These are phyloP conservation scores for Candolleomyces eurysporus DNA, from an alignment of 768 basidiomycete species.

Conservation along the genomic window DNA sequence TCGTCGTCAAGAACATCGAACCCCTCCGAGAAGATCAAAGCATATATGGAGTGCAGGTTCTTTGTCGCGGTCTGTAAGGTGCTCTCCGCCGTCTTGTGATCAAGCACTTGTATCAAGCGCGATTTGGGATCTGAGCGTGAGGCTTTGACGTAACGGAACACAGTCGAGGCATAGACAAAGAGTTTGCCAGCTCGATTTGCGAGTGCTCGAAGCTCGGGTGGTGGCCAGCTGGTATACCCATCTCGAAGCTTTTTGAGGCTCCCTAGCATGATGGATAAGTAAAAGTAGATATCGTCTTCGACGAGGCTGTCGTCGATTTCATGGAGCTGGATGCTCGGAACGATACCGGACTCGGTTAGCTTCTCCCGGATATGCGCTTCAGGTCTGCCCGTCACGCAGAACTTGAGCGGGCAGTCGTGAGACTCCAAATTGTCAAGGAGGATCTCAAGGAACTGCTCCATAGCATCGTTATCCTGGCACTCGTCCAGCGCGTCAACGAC, in stretches of 20 bases:
- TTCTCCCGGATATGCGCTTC: slow-evolving; percentile 5
- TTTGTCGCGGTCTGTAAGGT: background rate
- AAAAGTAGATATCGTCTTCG: background rate
- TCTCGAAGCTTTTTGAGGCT: background rate
- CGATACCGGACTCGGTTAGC: background rate
- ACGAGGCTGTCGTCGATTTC: background rate
- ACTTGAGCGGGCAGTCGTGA: slow-evolving; percentile 19
- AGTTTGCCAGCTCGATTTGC: slow-evolving; percentile 7
- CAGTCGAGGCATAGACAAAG: slow-evolving; percentile 13
- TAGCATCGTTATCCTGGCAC: slow-evolving; percentile 13
- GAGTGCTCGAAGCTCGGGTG: background rate
- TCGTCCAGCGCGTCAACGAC: slow-evolving; percentile 27
- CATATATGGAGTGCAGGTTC: background rate
- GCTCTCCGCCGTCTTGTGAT: background rate
- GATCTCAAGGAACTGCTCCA: slow-evolving; percentile 19
- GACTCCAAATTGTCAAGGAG: slow-evolving; percentile 12
- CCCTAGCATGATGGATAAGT: background rate
- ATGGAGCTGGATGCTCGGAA: background rate
- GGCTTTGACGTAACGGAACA: background rate
- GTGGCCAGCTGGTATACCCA: background rate
- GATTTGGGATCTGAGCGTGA: background rate
- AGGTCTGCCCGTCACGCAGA: slow-evolving; percentile 19
- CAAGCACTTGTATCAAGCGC: background rate
- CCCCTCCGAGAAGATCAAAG: background rate
- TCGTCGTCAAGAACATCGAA: background rate